Evolutionary conservation across 768 basidiomycete genomes (phyloP), one percentile per base, ranked within the genome.

Genomic region (Galerina marginata): DNA sequence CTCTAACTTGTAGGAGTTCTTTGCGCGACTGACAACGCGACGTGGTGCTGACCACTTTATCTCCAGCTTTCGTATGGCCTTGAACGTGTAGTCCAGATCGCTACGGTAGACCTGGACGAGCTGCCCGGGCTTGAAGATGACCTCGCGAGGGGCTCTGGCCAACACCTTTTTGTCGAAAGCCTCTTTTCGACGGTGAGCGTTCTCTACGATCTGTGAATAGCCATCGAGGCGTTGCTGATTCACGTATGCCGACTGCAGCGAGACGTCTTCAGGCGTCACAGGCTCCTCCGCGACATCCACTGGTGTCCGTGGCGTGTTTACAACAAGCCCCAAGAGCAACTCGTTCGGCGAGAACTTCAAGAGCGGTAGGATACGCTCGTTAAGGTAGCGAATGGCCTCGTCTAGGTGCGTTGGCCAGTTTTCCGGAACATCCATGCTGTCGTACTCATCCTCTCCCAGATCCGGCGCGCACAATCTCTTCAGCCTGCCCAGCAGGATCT

Each of bases 381-480:
- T 75, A 11, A 75, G 54, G 37, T 54, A 56, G 1, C 56, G 49
- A 0, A 74, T 56, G 0, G 77, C 77, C 0, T 50, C 43, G 7
- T 75, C 69, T 0, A 79, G 63, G 55, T 77, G 67, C 1, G 67
- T 61, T 3, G 75, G 70, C 79, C 78, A 81, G 2, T 54, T 59
- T 1, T 42, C 38, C 11, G 70, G 75, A 73, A 52, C 39, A 47
- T 33, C 26, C 50, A 71, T 69, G 4, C 4, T 38, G 0, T 67
- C 53, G 2, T 62, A 65, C 16, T 64, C 64, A 26, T 75, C 69
- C 29, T 75, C 71, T 0, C 72, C 69, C 0, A 76, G 38, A 0
- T 69, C 68, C 1, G 79, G 79, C 10, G 71, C 69, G 40, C 78
- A 79, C 3, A 80, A 53, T 0, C 71, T 39, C 16, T 65, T 65